Percentiles rank a stretch among this genome's conserved stretches.
Conservation (phyloP, 176 grass and related monocot species). For the Hyparrhenia diplandra region DNA sequence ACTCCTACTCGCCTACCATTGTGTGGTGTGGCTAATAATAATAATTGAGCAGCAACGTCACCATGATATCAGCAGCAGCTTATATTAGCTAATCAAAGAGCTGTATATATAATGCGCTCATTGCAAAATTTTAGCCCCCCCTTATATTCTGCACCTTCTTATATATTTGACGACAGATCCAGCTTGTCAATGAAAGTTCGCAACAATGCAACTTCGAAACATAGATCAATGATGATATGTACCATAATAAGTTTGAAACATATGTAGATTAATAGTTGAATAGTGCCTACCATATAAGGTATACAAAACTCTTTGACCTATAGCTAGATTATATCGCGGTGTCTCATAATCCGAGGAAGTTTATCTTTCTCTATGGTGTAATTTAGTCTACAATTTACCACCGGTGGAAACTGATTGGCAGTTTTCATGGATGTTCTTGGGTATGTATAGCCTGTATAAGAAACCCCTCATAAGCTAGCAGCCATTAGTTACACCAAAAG, state of each 20-base stretch:
- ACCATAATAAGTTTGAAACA: neutral
- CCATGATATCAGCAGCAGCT: slow-evolving; percentile 7
- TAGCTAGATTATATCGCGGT: neutral
- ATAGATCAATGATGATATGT: neutral
- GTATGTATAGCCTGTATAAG: neutral
- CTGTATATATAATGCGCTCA: neutral
- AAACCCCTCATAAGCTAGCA: neutral
- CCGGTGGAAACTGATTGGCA: neutral
- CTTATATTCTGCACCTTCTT: neutral
- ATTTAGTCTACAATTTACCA: slow-evolving; percentile 11
- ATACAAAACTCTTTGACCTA: neutral
- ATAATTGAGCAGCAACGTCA: slow-evolving; percentile 34
- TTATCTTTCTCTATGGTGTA: neutral
- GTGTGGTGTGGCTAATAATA: slow-evolving; percentile 26
- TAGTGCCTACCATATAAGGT: neutral
- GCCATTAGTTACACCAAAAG: slow-evolving; percentile 8
- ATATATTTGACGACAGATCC: neutral
- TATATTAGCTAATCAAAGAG: slow-evolving; percentile 9
- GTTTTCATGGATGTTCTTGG: slow-evolving; percentile 14
- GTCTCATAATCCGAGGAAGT: neutral
- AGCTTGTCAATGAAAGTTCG: neutral
- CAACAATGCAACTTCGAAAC: neutral
- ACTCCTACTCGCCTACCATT: slow-evolving; percentile 31
- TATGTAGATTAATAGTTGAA: neutral
- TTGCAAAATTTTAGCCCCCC: neutral